phyloP scores from a whole-genome alignment of 2,329 filamentous ascomycete genomes.

The Chaetomium olivaceum region DNA sequence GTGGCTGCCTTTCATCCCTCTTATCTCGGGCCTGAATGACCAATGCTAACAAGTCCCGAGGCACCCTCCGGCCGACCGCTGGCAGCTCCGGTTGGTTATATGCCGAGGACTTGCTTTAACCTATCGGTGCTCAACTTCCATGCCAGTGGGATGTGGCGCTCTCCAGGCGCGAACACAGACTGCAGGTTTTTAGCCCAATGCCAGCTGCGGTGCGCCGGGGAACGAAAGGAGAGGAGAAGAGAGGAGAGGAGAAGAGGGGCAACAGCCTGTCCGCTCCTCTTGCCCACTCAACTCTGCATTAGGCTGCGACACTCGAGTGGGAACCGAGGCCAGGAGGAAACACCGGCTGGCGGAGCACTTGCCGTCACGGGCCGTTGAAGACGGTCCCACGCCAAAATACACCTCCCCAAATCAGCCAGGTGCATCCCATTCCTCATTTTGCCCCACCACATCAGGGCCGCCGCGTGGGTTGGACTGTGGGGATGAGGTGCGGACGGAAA shows the following conservation, averaged over 20 bases:
- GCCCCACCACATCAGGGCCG: conserved; percentile 11
- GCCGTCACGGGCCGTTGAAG: conserved; percentile 12
- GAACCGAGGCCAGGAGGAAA: neutral
- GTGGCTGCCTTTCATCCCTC: conserved; percentile 19
- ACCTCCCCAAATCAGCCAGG: conserved; percentile 26
- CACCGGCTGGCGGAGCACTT: conserved; percentile 10
- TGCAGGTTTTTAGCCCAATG: conserved; percentile 12
- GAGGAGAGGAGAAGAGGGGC: neutral
- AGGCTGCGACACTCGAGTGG: conserved; percentile 12
- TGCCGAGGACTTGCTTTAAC: neutral
- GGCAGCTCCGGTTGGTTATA: conserved; percentile 9
- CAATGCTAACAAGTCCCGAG: conserved; percentile 21
- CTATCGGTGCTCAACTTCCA: neutral
- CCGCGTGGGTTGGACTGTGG: conserved; percentile 4
- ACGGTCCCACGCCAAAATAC: conserved; percentile 19
- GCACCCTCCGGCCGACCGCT: conserved; percentile 13
- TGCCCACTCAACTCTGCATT: conserved; percentile 8
- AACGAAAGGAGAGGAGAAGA: neutral
- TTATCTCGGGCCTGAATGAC: conserved; percentile 21
- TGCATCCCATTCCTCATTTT: conserved; percentile 10
- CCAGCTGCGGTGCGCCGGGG: conserved; percentile 4
- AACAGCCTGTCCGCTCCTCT: neutral
- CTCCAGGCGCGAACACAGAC: conserved; percentile 5
- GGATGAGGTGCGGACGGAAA: neutral
- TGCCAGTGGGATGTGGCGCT: conserved; percentile 6